phyloP scores from a whole-genome alignment of 1,284 basidiomycete genomes.

The Ustilago curta region DNA sequence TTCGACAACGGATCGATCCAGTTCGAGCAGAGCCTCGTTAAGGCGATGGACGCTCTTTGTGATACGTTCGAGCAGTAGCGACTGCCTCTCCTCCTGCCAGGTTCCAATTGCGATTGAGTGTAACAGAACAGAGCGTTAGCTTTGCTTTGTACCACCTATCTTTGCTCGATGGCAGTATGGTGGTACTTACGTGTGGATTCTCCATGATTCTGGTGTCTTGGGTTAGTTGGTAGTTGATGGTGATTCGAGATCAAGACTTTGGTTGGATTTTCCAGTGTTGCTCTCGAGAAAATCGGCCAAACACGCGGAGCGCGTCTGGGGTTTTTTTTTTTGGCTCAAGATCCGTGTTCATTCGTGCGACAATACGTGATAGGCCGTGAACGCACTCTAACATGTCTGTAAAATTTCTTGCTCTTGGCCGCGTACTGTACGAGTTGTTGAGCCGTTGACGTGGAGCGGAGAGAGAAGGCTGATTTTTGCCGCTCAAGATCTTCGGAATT shows the following conservation, averaged over 20 bases:
- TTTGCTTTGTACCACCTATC: not conserved
- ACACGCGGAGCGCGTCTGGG: constrained; percentile 40
- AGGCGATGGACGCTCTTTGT: constrained; percentile 84
- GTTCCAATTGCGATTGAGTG: not conserved
- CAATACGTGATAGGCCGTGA: constrained; percentile 7
- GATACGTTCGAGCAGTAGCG: constrained; percentile 86
- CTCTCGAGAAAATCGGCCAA: constrained; percentile 21
- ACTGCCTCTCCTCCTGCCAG: constrained; percentile 85
- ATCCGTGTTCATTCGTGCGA: constrained; percentile 40
- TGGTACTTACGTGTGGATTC: constrained; percentile 38
- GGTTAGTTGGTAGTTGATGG: constrained; percentile 10
- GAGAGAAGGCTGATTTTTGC: not conserved
- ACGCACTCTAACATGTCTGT: constrained; percentile 10
- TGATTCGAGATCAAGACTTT: not conserved
- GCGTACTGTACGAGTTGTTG: too few species aligned
- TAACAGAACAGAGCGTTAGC: not conserved
- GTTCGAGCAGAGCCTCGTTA: constrained; percentile 72
- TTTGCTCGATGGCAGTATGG: not conserved
- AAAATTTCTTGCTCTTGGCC: constrained; percentile 6
- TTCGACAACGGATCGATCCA: constrained; percentile 79
- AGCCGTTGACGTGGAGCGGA: constrained; percentile 45
- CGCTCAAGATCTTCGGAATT: constrained; percentile 28
- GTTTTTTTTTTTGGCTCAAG: not conserved
- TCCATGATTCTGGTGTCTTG: constrained; percentile 24
- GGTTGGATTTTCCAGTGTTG: constrained; percentile 28